Base-by-base conservation (phyloP, 2,329 filamentous ascomycete genomes). In the Pseudopithomyces maydicus region DNA sequence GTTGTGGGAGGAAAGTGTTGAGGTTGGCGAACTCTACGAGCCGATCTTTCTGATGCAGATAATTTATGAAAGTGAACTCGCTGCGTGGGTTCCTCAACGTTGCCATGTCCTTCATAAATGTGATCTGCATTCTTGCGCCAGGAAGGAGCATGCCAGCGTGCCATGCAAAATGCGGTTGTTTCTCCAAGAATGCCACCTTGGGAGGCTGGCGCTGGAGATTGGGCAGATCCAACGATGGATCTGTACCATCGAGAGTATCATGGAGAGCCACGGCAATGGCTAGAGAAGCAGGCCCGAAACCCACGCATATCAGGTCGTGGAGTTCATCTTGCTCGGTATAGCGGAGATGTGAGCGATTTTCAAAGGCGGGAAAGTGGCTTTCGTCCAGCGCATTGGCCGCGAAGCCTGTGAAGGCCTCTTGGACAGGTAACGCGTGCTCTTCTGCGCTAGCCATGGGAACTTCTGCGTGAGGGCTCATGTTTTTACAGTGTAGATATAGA, bases 111-210 rank as follows among this genome's bases (percentile, higher is more conserved):
- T 98, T 98, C 79, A 98, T 85, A 80, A 97, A 98, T 10, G 91
- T 96, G 67, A 98, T 98, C 74, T 98, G 94, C 94, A 98, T 98
- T 79, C 90, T 92, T 51, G 93, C 91, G 5, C 92, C 93, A 0
- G 92, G 91, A 2, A 98, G 85, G 57, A 97, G 86, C 94, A 98
- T 98, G 57, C 94, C 94, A 0, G 92, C 88, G 76, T 98, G 94
- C 94, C 94, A 98, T 56, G 90, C 87, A 72, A 98, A 98, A 46
- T 83, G 80, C 32, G 81, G 71, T 77, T 98, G 94, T 75, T 90
- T 90, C 80, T 98, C 94, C 22, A 98, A 78, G 77, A 97, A 98
- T 43, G 91, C 84, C 3, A 96, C 88, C 73, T 90, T 92, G 46
- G 91, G 90, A 43, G 76, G 65, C 55, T 73, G 69, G 54, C 67